These are phyloP conservation scores for Neoconidiobolus thromboides DNA, from an alignment of 371 early-diverging fungal genomes.

Conservation along the genomic window DNA sequence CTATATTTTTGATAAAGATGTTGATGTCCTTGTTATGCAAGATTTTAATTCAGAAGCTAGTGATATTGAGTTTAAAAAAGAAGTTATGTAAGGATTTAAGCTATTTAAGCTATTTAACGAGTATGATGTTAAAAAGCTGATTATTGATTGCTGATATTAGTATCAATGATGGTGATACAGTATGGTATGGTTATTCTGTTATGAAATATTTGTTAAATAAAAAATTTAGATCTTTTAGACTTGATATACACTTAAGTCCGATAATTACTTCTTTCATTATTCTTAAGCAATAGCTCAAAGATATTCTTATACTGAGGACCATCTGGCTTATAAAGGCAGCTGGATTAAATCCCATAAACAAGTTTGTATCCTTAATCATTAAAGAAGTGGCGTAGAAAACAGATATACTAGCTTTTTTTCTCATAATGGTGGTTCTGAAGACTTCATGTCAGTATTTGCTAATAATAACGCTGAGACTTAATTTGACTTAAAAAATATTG, in stretches of 20 bases:
- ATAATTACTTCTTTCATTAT: background rate
- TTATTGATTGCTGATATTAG: slow-evolving; percentile 11
- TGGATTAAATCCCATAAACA: background rate
- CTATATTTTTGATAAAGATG: background rate
- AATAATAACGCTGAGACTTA: background rate
- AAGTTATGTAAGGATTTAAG: slow-evolving; percentile 11
- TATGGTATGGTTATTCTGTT: slow-evolving; percentile 17
- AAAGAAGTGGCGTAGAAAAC: background rate
- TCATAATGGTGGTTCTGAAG: background rate
- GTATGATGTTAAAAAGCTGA: slow-evolving; percentile 10
- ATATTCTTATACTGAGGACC: background rate
- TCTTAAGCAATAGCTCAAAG: background rate
- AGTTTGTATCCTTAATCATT: background rate
- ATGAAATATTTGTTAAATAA: slow-evolving; percentile 13
- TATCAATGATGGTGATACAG: slow-evolving; percentile 15
- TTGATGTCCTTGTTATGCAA: background rate
- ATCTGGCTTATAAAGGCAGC: too few relatives aligned
- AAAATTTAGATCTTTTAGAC: background rate
- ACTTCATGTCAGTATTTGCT: background rate
- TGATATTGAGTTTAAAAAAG: background rate
- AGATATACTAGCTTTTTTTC: background rate
- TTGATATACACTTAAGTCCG: background rate
- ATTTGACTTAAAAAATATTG: background rate
- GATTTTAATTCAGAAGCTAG: background rate
- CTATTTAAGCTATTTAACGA: slow-evolving; percentile 1